Evolutionary conservation across 1,284 basidiomycete genomes (phyloP).

Genomic region (Rugosomyces carneus): DNA sequence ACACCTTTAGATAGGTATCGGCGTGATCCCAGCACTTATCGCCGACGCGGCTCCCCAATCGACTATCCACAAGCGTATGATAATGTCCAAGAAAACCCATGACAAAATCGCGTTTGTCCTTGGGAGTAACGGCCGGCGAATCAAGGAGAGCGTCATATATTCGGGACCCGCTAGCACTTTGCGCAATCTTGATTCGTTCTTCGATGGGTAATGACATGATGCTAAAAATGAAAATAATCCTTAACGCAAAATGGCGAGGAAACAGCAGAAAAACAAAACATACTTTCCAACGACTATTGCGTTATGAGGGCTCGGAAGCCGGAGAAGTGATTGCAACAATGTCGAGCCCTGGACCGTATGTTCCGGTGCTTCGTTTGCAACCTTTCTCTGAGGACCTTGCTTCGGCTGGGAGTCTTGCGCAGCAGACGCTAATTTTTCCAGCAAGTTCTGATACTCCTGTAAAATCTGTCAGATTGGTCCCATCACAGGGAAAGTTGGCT

Average conservation of each 20-base stretch:
- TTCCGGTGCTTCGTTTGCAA: slow-evolving; percentile 29
- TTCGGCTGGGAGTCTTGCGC: slow-evolving; percentile 4
- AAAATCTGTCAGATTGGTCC: slow-evolving; percentile 4
- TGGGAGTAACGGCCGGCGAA: slow-evolving; percentile 58
- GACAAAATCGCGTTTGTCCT: slow-evolving; percentile 68
- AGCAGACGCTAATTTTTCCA: slow-evolving; percentile 6
- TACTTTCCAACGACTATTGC: slow-evolving; percentile 66
- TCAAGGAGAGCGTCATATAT: slow-evolving; percentile 77
- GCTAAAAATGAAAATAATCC: slow-evolving; percentile 32
- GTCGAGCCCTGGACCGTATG: slow-evolving; percentile 83
- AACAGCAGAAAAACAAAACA: slow-evolving; percentile 15
- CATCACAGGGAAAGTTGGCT: slow-evolving; percentile 6
- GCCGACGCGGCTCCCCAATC: slow-evolving; percentile 82
- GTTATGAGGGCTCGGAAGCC: slow-evolving; percentile 60
- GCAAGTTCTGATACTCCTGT: slow-evolving; percentile 29
- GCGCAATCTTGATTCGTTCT: slow-evolving; percentile 61
- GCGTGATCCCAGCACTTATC: slow-evolving; percentile 84
- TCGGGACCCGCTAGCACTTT: slow-evolving; percentile 71
- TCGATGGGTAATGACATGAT: slow-evolving; percentile 54
- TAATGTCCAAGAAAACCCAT: slow-evolving; percentile 73
- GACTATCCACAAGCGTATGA: slow-evolving; percentile 75
- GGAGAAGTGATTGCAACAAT: slow-evolving; percentile 76
- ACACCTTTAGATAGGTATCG: slow-evolving; percentile 85
- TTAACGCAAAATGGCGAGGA: background rate
- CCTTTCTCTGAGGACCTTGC: slow-evolving; percentile 19